Base-by-base conservation (phyloP, 345 rosid genomes). In the Viola odorata region DNA sequence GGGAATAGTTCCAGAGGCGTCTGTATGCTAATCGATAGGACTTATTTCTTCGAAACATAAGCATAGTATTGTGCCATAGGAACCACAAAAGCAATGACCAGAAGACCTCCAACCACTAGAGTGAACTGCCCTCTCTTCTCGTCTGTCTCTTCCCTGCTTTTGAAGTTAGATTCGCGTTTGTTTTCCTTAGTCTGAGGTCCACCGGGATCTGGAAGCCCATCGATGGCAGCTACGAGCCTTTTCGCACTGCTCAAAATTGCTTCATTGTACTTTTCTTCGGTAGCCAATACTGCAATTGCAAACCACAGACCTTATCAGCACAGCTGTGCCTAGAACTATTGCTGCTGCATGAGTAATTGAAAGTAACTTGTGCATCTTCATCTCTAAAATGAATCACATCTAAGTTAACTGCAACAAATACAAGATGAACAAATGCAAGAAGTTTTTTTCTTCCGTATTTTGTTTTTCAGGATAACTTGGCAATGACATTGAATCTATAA, bases 11-110 rank as follows among this genome's bases (percentile, higher is more conserved):
- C 9, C 53, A 59, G 45, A 61, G 63, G 57, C 62, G 44, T 17
- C 45, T 53, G 32, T 40, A 14, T 61, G 41, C 50, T 58, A 37
- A 56, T 12, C 58, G 38, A 48, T 17, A 60, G 41, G 17, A 7
- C 55, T 77, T 79, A 89, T 75, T 85, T 92, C 75, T 59, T 85
- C 61, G 98, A 92, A 56, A 92, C 82, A 75, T 92, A 92, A 53
- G 96, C 96, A 73, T 76, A 89, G 74, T 92, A 92, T 59, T 92
- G 96, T 38, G 96, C 96, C 98, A 92, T 92, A 8, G 96, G 98
- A 79, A 89, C 96, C 44, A 89, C 88, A 49, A 89, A 92, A 55
- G 98, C 94, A 74, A 92, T 82, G 63, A 85, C 98, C 77, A 92
- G 79, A 47, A 89, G 70, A 53, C 96, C 96, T 54, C 98, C 96